These are phyloP conservation scores for Casuarina glauca DNA, from an alignment of 306 rosid genomes.

Conservation along the genomic window DNA sequence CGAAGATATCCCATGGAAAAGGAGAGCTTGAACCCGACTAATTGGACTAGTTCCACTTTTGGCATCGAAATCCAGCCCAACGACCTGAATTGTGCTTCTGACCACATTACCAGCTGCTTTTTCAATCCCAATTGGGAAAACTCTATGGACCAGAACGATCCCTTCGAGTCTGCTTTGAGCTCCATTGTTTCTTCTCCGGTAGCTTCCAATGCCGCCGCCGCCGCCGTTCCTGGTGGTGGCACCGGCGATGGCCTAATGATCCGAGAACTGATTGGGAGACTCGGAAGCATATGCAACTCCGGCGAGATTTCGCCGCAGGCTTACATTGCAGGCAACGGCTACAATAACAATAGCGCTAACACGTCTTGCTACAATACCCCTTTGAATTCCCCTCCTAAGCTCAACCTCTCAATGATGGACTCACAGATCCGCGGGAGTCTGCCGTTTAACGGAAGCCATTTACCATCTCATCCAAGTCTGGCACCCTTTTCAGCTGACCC, in stretches of 20 bases:
- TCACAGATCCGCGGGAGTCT: slow-evolving; percentile 35
- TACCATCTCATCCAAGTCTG: slow-evolving; percentile 33
- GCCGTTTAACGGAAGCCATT: slow-evolving; percentile 21
- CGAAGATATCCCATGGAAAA: slow-evolving; percentile 10
- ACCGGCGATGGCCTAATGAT: slow-evolving; percentile 40
- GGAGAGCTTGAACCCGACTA: slow-evolving; percentile 15
- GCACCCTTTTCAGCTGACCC: slow-evolving; percentile 53
- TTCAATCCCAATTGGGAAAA: slow-evolving; percentile 48
- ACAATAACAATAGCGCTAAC: slow-evolving; percentile 34
- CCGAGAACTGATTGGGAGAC: slow-evolving; percentile 52
- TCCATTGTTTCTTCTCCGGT: slow-evolving; percentile 63
- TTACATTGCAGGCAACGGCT: slow-evolving; percentile 30
- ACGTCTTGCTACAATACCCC: slow-evolving; percentile 57
- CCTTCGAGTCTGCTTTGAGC: slow-evolving; percentile 59
- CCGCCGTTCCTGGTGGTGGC: slow-evolving; percentile 10
- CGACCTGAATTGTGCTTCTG: slow-evolving; percentile 37
- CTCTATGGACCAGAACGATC: slow-evolving; percentile 57
- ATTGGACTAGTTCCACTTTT: slow-evolving; percentile 35
- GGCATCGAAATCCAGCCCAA: slow-evolving; percentile 43
- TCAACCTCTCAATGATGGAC: slow-evolving; percentile 36
- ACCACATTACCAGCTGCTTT: slow-evolving; percentile 24
- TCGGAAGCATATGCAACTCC: slow-evolving; percentile 55
- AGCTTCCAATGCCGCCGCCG: slow-evolving; percentile 35
- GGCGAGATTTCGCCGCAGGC: slow-evolving; percentile 44
- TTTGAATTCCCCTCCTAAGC: slow-evolving; percentile 58